Evolutionary conservation across 1,139 yeast genomes (phyloP), one percentile per base, ranked within the genome.

Genomic region (Debaryomyces sp.): DNA sequence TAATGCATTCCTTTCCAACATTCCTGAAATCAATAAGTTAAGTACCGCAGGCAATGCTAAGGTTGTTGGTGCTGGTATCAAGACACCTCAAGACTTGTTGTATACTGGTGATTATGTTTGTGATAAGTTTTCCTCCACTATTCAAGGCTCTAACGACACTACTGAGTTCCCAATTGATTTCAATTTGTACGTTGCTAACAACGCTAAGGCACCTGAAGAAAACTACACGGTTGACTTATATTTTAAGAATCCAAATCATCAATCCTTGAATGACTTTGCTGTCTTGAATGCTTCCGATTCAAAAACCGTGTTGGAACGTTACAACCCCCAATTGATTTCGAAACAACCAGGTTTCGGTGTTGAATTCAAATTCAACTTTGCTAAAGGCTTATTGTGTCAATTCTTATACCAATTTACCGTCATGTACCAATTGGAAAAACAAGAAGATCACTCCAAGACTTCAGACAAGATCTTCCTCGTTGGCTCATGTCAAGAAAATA

Each of bases 391-490:
- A 40, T 55, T 60, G 45, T 60, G 64, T 47, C 57, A 59, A 43
- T 60, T 60, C 47, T 51, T 60, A 51, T 58, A 58, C 41, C 55
- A 60, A 47, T 60, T 60, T 49, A 56, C 58, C 12, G 54, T 60
- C 39, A 51, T 55, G 35, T 60, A 56, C 49, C 61, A 60, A 45
- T 54, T 60, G 41, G 52, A 54, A 41, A 53, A 49, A 37, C 53
- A 50, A 21, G 50, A 53, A 30, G 43, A 51, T 39, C 49, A 49
- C 27, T 15, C 36, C n/a, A 38, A 49, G 35, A 48, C 45, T 4
- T 55, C 60, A 6, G 62, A 59, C 42, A 60, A 60, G 49, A 56
- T 60, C 47, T 59, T 60, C 49, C 52, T 60, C 29, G 58, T 53
- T 23, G 63, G 62, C 8, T 58, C 62, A 2, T 60, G 61, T 48